Evolutionary conservation across 495 filamentous ascomycete genomes (phyloP).

Genomic region (Neohortaea acidophila): DNA sequence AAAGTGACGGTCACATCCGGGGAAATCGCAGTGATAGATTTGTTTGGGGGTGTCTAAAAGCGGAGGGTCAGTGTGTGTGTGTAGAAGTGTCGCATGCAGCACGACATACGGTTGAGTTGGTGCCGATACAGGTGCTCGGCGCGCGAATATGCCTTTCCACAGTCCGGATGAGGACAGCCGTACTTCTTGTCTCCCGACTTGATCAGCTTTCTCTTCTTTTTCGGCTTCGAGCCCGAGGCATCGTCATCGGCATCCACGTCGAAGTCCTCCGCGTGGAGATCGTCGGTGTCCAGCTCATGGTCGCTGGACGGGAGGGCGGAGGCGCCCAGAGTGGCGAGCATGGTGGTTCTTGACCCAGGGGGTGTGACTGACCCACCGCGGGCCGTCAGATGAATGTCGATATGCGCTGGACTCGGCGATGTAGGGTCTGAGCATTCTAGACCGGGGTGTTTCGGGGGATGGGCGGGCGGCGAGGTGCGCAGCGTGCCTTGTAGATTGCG

Average conservation of each 20-base stretch:
- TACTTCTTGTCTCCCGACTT: conserved; percentile 71
- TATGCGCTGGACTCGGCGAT: too few species aligned
- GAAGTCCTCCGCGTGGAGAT: neutral
- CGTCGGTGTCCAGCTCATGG: too few species aligned
- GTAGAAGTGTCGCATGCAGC: neutral
- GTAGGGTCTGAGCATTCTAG: too few species aligned
- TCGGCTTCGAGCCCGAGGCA: conserved; percentile 46
- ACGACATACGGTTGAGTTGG: conserved; percentile 73
- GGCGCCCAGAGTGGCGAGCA: too few species aligned
- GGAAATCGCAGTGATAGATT: conserved; percentile 89
- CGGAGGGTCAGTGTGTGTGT: conserved; percentile 2
- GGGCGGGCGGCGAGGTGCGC: too few species aligned
- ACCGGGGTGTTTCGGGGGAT: too few species aligned
- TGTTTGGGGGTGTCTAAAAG: conserved; percentile 83
- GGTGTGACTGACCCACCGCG: too few species aligned
- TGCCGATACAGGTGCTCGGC: conserved; percentile 95
- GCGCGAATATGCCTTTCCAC: conserved; percentile 90
- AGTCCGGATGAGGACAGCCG: conserved; percentile 74
- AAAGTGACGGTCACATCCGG: conserved; percentile 78
- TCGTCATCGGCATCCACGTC: conserved; percentile 8
- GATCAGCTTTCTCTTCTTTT: conserved; percentile 59
- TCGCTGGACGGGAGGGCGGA: too few species aligned
- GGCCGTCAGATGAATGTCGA: too few species aligned
- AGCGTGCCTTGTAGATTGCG: too few species aligned
- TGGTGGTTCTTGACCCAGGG: too few species aligned